Evolutionary conservation across 2,329 filamentous ascomycete species (phyloP), one percentile per base, ranked within the genome.

Genomic region (Epichloe gansuensis): DNA sequence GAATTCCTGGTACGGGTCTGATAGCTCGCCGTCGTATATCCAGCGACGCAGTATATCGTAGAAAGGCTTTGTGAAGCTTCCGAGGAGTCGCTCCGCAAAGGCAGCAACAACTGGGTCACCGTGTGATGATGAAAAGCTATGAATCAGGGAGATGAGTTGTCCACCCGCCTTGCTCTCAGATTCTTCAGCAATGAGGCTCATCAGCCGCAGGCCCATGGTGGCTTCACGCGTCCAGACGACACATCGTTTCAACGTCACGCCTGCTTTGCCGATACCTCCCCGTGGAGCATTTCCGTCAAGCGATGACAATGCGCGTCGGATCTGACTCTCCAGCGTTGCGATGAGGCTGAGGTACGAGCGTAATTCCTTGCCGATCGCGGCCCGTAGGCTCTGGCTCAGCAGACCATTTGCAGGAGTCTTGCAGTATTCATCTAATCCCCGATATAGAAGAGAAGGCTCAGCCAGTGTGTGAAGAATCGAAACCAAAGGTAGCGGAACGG

Each of bases 1-100:
- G 69, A 98, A 98, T 63, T 98, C 93, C 52, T 83, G 78, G 62
- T 91, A 96, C 0, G 94, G 93, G 67, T 98, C 93, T n/a, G 88
- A 90, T 13, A 98, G 77, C 72, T 98, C 94, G 55, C 93, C 93
- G 62, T 98, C 91, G 64, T 98, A 98, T 49, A 98, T 95, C 93
- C 93, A 98, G 61, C 89, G 86, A 52, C 90, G 83, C 51, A 98
- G 75, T 73, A 98, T 96, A 62, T 94, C 88, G 67, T 98, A 98
- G 65, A 98, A 98, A 0, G 94, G 94, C 15, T 87, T 79, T 1
- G 93, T 96, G 51, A 98, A 87, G 62, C 91, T 88, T 5, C 79
- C 78, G 5, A 98, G 77, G 31, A 98, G 75, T 25, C 91, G 82
- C 67, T 97, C 91, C 0, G 93, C 93, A 71, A 97, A 97, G 0